A percentile compares a stretch with the other conserved stretches of the same genome.
These are phyloP conservation scores for Aureobasidium subglaciale DNA, from an alignment of 2,329 filamentous ascomycete genomes.

Conservation along the genomic window DNA sequence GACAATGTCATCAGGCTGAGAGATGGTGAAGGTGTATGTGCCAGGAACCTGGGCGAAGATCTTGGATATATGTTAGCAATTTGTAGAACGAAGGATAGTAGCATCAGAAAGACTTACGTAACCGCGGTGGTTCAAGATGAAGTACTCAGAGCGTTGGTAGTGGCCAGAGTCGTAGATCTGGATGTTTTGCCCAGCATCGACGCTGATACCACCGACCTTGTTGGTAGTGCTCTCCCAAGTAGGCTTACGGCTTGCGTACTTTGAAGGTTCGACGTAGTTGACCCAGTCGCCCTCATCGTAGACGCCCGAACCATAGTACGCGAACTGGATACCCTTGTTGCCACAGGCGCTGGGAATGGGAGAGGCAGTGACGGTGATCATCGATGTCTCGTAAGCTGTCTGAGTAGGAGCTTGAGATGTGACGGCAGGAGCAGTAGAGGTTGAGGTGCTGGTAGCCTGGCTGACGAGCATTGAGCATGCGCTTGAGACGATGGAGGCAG, in stretches of 20 bases:
- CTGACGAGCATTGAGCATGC: conserved; percentile 16
- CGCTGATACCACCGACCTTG: conserved; percentile 3
- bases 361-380: conserved; percentile 19
- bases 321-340: conserved; percentile 5
- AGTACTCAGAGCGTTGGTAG: neutral
- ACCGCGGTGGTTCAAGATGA: conserved; percentile 21
- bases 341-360: conserved; percentile 14
- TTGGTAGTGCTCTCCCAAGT: neutral
- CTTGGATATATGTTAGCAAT: neutral
- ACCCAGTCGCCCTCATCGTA: neutral
- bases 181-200: neutral
- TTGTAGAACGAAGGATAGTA: neutral
- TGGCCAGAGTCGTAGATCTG: neutral
- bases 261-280: neutral
- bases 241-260: neutral
- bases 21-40: conserved; percentile 21
- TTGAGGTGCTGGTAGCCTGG: conserved; percentile 8
- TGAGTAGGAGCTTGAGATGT: conserved; percentile 18
- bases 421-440: neutral
- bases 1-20: conserved; percentile 21
- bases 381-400: conserved; percentile 15
- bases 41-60: conserved; percentile 16
- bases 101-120: conserved; percentile 15
- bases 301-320: neutral
- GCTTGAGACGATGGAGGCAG: conserved; percentile 13